Percentiles rank a stretch among this genome's conserved stretches.
Evolutionary conservation across 2,329 filamentous ascomycete species (phyloP).

Genomic region (Xylariomycetidae sp.): DNA sequence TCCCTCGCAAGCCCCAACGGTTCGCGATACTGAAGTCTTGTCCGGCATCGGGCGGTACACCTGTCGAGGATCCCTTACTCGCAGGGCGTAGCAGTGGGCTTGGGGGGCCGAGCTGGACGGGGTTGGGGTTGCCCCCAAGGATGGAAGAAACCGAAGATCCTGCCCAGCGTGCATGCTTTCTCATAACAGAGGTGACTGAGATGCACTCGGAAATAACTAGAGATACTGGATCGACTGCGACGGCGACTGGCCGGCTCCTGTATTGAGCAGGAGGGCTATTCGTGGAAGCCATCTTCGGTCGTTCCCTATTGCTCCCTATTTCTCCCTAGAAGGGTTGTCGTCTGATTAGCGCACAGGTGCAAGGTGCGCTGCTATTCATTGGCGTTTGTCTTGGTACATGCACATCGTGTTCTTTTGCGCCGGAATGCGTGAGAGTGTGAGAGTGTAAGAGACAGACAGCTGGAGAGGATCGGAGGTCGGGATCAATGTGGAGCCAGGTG

Average conservation of each 20-base stretch:
- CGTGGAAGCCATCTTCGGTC: too few species aligned
- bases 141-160: constrained; percentile 96
- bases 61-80: constrained; percentile 36
- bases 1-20: constrained; percentile 88
- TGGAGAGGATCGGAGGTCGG: too few species aligned
- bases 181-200: constrained; percentile 95
- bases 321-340: too few species aligned
- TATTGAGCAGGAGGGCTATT: too few species aligned
- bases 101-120: constrained; percentile 48
- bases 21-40: constrained; percentile 63
- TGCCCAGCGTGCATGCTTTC: constrained; percentile 93
- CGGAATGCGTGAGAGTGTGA: too few species aligned
- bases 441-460: too few species aligned
- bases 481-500: too few species aligned
- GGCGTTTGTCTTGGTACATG: too few species aligned
- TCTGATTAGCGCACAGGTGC: too few species aligned
- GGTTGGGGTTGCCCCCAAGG: constrained; percentile 68
- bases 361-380: too few species aligned
- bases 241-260: constrained; percentile 60
- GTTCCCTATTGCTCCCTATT: too few species aligned
- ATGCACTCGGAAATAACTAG: constrained; percentile 98
- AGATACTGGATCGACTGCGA: constrained; percentile 85
- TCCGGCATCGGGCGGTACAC: constrained; percentile 34
- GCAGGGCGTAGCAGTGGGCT: constrained; percentile 36
- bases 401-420: too few species aligned